Evolutionary conservation across 148 eudicot species (phyloP), one percentile per base, ranked within the genome.

Genomic region (Vaccinium myrtillus): DNA sequence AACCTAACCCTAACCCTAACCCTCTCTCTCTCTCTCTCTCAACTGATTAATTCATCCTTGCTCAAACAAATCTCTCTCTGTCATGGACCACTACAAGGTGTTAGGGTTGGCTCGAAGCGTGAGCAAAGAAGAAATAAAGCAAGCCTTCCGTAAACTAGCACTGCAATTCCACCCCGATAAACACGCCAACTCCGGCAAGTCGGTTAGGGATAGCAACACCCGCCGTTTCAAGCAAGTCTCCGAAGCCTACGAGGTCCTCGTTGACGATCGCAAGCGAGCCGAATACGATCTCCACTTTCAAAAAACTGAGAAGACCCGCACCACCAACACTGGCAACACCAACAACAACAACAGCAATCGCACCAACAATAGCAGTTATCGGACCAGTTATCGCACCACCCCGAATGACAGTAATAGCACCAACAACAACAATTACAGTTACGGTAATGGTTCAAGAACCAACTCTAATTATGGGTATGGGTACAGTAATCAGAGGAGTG

Each of bases 161-260:
- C 65, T 93, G 50, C 84, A 94, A 86, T 96, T 89, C 75, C 99
- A 96, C 89, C 99, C 99, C 0, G 99, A 96, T 82, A 94, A 93
- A 77, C 99, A 96, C 84, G 82, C 91, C 0, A 90, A 87, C 18
- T 90, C 98, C 1, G 80, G 95, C 50, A 83, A 92, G 78, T 83
- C 87, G 46, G 83, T 91, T 7, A 82, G 82, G 80, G 95, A 93
- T 15, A 61, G 86, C 14, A 30, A 30, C 32, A 10, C 73, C 73
- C 36, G 3, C 36, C 73, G 73, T 23, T 67, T 67, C 36, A 67
- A 25, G 73, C 12, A 23, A 6, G 36, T 25, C 73, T 11, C 32
- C 15, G 1, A n/a, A 67, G 73, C 73, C 73, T 67, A 67, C 36
- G 73, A 67, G 14, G 73, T 3, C 32, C 73, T 67, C 73, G 0